Base-by-base conservation (phyloP, 2,329 filamentous ascomycete genomes). In the Capronia americana region DNA sequence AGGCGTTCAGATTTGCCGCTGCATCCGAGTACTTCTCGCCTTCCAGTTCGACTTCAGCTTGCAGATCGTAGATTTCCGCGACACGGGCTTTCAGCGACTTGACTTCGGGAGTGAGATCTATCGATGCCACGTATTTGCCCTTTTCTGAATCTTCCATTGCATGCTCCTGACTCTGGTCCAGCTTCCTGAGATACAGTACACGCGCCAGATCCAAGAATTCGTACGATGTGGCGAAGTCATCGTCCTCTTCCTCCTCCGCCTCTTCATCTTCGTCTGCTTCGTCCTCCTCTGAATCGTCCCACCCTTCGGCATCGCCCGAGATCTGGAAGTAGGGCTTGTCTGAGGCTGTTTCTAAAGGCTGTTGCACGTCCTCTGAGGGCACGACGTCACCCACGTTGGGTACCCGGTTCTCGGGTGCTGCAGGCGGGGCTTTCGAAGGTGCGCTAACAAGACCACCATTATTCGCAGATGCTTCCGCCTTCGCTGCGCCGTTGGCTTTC, bases 21-120 rank as follows among this genome's bases (percentile, higher is more conserved):
- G 95, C 94, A 71, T 92, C 90, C 50, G 87, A 84, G 76, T 97
- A 99, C 82, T 91, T 89, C 80, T 98, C 95, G 72, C 95, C 97
- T 81, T 99, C 95, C 30, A 99, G 84, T n/a, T 91, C 96, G 69
- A 99, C 97, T 79, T 99, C 95, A 10, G 93, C 92, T 69, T 98
- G 90, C 63, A 97, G 86, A 76, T 97, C 93, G 77, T 97, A 92
- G 8, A 92, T 96, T 76, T 99, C 95, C 67, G 92, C 92, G 38
- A 98, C 86, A 64, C 92, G 88, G 79, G 96, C 92, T 79, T 93
- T 93, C 75, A 93, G 83, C 67, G 91, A 87, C 70, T 84, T 81
- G 23, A 79, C 74, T 69, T 81, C 78, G 5, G 68, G 67, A 7
- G 72, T 70, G 71, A 76, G 62, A 63, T 75, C 67, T 72, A 74